A percentile compares a stretch with the other conserved stretches of the same genome.
phyloP scores from a whole-genome alignment of 2,329 filamentous ascomycete genomes.

The Arthrocladium fulminans region DNA sequence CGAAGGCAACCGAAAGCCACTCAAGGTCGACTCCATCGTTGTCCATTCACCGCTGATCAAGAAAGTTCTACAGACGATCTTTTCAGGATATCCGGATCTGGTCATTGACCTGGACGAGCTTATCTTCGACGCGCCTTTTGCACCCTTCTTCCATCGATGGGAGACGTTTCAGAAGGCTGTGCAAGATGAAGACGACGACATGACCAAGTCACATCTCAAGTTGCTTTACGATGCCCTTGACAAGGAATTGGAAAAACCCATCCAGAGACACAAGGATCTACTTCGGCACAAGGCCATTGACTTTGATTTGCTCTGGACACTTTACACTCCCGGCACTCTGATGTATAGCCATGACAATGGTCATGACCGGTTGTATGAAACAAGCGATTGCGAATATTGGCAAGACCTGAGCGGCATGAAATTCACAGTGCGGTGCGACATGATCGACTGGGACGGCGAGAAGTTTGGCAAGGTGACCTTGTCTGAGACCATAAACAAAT shows the following conservation, averaged over 20 bases:
- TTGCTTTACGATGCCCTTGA: conserved; percentile 9
- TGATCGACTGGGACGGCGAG: conserved; percentile 11
- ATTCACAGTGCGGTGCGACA: conserved; percentile 5
- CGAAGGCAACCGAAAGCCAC: conserved; percentile 51
- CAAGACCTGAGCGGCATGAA: conserved; percentile 8
- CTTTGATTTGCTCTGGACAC: conserved; percentile 14
- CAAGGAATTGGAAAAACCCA: conserved; percentile 6
- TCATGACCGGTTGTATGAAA: conserved; percentile 5
- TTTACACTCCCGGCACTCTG: conserved; percentile 12
- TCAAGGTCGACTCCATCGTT: conserved; percentile 54
- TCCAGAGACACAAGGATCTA: conserved; percentile 6
- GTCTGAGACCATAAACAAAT: conserved; percentile 10
- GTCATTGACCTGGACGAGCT: conserved; percentile 52
- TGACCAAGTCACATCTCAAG: conserved; percentile 10
- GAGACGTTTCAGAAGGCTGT: conserved; percentile 30
- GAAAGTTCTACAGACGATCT: conserved; percentile 45
- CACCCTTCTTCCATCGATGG: conserved; percentile 60
- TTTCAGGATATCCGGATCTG: conserved; percentile 52
- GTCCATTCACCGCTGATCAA: conserved; percentile 56
- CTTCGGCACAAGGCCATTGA: conserved; percentile 10
- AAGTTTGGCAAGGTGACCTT: conserved; percentile 8
- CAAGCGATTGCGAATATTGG: conserved; percentile 8
- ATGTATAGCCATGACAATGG: conserved; percentile 12
- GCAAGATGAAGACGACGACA: conserved; percentile 3
- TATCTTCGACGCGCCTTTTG: conserved; percentile 52